Evolutionary conservation across 2,329 filamentous ascomycete species (phyloP), one percentile per base, ranked within the genome.

Genomic region (Aureobasidium vineae): DNA sequence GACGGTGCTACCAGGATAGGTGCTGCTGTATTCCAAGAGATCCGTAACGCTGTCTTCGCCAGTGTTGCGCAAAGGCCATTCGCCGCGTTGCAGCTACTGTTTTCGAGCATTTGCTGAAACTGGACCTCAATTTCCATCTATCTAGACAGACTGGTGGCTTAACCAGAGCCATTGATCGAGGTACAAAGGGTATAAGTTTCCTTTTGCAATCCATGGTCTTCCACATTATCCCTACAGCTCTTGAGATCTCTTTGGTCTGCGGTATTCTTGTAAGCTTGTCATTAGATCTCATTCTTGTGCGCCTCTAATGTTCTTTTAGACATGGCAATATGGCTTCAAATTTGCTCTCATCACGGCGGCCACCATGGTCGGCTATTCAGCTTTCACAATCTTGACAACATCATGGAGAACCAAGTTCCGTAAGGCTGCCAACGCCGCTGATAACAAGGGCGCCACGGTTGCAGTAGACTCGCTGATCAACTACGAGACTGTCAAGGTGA

Each of bases 101-200:
- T 1, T 98, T 98, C 73, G 87, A 91, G 69, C 96, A 99, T 77
- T 75, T 99, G 57, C 82, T 99, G 36, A 88, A 88, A 65, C 84
- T 99, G 26, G 95, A 99, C 75, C 84, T 98, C 56, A 92, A 90
- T 77, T 99, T 99, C 78, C 95, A 99, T 76, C 84, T 99, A 11
- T 89, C 90, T 23, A 91, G 96, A 72, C 95, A 99, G 80, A 99
- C 95, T 0, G 95, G 95, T 69, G 95, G 95, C 1, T 79, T 99
- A 70, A 98, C 94, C 1, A 84, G 95, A 70, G 95, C 96, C 28
- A 95, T 99, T 69, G 96, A 99, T 75, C 88, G 96, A 69, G 95
- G 95, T 74, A 99, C 95, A 23, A 99, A 99, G 79, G 96, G 95
- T 69, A 99, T 99, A 76, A 97, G 92, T 82, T 99, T 98, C 77